These are phyloP conservation scores for Picea sitchensis DNA, from an alignment of 75 land plant species.

Conservation along the genomic window DNA sequence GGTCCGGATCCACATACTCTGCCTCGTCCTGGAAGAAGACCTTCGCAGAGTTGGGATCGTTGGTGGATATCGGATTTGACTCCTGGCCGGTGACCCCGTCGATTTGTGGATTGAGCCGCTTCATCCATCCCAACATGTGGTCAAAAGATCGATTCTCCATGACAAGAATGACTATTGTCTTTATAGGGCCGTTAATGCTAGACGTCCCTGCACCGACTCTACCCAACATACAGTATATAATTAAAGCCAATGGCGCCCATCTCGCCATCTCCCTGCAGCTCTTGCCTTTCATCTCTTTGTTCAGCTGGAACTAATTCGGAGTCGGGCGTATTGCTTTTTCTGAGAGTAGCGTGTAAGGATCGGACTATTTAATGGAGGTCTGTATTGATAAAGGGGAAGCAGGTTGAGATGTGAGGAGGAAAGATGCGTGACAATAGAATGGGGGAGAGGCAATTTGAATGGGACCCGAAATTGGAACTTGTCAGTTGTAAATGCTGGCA, in stretches of 20 bases:
- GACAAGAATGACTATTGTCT: conserved; percentile 62
- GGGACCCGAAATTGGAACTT: too few relatives aligned
- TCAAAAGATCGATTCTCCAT: conserved; percentile 97
- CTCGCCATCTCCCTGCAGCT: background rate
- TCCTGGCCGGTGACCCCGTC: conserved; percentile 74
- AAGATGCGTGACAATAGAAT: too few relatives aligned
- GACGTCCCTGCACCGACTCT: background rate
- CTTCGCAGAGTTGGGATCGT: conserved; percentile 28
- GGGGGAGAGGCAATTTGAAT: too few relatives aligned
- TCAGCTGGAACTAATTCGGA: too few relatives aligned
- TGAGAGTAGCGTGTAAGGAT: too few relatives aligned
- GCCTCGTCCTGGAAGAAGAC: conserved; percentile 40
- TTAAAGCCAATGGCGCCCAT: background rate
- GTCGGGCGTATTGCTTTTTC: too few relatives aligned
- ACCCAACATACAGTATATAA: background rate
- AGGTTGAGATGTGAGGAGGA: too few relatives aligned
- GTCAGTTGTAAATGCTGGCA: too few relatives aligned
- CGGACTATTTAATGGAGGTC: too few relatives aligned
- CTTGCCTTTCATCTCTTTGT: too few relatives aligned
- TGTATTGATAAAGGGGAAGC: too few relatives aligned
- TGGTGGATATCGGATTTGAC: conserved; percentile 56
- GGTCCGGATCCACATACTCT: conserved; percentile 57
- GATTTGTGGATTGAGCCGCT: conserved; percentile 72
- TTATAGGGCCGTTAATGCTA: conserved; percentile 29
- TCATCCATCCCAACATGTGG: conserved; percentile 97